phyloP scores from a whole-genome alignment of 257 asterid species.

The Salvia miltiorrhiza region DNA sequence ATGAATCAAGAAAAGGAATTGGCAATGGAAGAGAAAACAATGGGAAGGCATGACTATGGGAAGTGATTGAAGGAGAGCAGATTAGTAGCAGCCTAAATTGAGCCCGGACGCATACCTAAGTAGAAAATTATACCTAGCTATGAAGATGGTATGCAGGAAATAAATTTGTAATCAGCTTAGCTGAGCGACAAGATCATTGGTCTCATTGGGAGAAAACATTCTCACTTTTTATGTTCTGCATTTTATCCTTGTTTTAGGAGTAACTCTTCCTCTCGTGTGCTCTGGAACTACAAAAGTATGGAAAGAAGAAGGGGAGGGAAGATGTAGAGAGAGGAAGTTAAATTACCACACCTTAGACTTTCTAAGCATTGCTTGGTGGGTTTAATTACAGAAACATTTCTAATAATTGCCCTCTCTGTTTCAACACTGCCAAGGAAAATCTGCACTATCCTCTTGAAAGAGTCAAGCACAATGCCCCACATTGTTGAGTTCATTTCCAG shows the following conservation, averaged over 20 bases:
- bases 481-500: slow-evolving; percentile 52
- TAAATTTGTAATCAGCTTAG: background rate
- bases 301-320: background rate
- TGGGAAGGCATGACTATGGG: background rate
- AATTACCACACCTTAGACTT: slow-evolving; percentile 51
- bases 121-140: background rate
- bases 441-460: slow-evolving; percentile 45
- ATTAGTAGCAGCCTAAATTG: background rate
- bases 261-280: background rate
- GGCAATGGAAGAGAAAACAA: background rate
- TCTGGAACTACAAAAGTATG: background rate
- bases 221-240: background rate
- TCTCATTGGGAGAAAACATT: no score
- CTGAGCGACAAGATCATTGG: no score
- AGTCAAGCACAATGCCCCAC: slow-evolving; percentile 55
- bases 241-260: background rate
- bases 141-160: background rate
- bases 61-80: background rate
- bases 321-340: background rate
- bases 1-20: background rate
- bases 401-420: slow-evolving; percentile 26
- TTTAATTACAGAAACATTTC: slow-evolving; percentile 37
- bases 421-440: slow-evolving; percentile 38
- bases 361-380: slow-evolving; percentile 66
- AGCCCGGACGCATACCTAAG: background rate